Evolutionary conservation across 1,139 yeast genomes (phyloP).

Genomic region (Yamadazyma mexicana): DNA sequence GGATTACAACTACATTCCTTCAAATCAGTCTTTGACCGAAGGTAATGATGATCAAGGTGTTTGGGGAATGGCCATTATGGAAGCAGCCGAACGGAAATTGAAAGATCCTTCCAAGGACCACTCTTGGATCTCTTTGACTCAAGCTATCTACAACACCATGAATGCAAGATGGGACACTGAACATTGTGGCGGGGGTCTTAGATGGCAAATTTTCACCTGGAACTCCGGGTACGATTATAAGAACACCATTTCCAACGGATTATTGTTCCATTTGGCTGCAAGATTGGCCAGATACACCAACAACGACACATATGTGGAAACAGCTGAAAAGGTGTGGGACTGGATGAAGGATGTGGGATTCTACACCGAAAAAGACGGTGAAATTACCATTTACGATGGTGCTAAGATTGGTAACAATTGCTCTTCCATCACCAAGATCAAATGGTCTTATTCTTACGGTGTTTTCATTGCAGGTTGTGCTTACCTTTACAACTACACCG

Average conservation of each 20-base stretch:
- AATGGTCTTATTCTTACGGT: conserved; percentile 86
- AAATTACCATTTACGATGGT: conserved; percentile 66
- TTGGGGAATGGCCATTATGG: conserved; percentile 64
- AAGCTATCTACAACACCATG: conserved; percentile 76
- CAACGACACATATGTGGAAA: conserved; percentile 59
- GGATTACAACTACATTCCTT: conserved; percentile 55
- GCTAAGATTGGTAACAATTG: conserved; percentile 55
- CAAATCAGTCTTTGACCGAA: conserved; percentile 60
- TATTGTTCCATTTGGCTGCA: conserved; percentile 75
- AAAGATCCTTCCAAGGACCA: conserved; percentile 47
- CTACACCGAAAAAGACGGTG: conserved; percentile 34
- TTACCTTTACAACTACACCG: conserved; percentile 64
- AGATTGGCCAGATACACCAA: conserved; percentile 72
- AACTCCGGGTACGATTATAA: conserved; percentile 77
- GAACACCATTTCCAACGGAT: conserved; percentile 76
- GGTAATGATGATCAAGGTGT: conserved; percentile 76
- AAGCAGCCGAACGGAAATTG: conserved; percentile 62
- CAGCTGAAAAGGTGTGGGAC: conserved; percentile 67
- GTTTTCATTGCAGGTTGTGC: conserved; percentile 71
- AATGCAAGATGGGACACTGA: conserved; percentile 70
- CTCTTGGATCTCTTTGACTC: conserved; percentile 68
- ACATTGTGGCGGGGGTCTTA: conserved; percentile 71
- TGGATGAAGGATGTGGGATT: conserved; percentile 63
- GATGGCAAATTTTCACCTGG: conserved; percentile 85
- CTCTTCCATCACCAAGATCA: conserved; percentile 46